Evolutionary conservation across 345 rosid species (phyloP).

Genomic region (Pistacia vera): DNA sequence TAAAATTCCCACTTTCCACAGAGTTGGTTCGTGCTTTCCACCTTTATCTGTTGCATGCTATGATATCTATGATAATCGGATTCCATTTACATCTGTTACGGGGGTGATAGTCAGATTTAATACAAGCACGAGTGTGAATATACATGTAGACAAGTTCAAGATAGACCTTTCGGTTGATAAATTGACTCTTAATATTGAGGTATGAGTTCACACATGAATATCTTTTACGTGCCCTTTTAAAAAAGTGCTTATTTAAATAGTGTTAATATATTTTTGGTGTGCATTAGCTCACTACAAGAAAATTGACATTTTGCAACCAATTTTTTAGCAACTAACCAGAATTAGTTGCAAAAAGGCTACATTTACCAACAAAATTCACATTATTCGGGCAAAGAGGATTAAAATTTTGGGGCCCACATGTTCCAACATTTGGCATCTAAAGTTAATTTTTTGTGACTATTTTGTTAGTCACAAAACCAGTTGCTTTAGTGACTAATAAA

Average conservation of each 20-base stretch:
- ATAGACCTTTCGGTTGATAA: constrained; percentile 38
- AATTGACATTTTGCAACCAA: too few relatives aligned
- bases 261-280: not conserved
- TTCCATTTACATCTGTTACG: constrained; percentile 42
- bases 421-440: too few relatives aligned
- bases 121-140: constrained; percentile 14
- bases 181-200: constrained; percentile 46
- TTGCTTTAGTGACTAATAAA: too few relatives aligned
- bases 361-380: too few relatives aligned
- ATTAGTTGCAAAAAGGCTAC: too few relatives aligned
- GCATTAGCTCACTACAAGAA: too few relatives aligned
- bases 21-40: constrained; percentile 61
- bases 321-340: too few relatives aligned
- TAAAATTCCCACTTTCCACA: constrained; percentile 24
- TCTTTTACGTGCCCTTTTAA: not conserved
- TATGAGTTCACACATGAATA: constrained; percentile 17
- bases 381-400: too few relatives aligned
- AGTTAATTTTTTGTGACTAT: too few relatives aligned
- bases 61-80: constrained; percentile 50
- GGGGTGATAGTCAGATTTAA: constrained; percentile 36
- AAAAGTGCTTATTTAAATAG: not conserved
- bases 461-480: too few relatives aligned
- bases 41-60: constrained; percentile 42
- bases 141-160: constrained; percentile 32
- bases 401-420: too few relatives aligned